Percentiles rank a stretch among this genome's conserved stretches.
phyloP scores from a whole-genome alignment of 2,329 filamentous ascomycete genomes.

The Hyphodiscus sp. region DNA sequence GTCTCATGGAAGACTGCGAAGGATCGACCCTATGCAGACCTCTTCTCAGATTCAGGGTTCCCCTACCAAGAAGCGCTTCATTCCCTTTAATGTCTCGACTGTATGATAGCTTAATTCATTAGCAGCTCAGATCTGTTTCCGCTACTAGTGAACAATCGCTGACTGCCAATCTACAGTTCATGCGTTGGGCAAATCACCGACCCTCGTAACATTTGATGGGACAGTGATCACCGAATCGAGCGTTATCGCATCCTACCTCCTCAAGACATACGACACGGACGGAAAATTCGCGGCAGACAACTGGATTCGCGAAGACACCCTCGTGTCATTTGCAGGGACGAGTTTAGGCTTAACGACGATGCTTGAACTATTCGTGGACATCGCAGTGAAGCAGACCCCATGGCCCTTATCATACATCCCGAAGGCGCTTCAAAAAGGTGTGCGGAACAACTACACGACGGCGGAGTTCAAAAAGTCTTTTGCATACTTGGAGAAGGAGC shows the following conservation, averaged over 20 bases:
- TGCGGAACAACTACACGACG: conserved; percentile 14
- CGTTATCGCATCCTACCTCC: conserved; percentile 29
- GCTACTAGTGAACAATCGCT: conserved; percentile 31
- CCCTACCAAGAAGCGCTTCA: too few species aligned
- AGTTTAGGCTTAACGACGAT: conserved; percentile 20
- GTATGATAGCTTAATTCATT: too few species aligned
- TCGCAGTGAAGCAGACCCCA: conserved; percentile 17
- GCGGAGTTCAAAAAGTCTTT: conserved; percentile 22
- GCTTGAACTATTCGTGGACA: conserved; percentile 24
- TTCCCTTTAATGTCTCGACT: too few species aligned
- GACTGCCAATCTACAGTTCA: conserved; percentile 43
- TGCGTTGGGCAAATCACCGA: conserved; percentile 77
- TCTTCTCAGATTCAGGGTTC: too few species aligned
- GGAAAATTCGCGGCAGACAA: conserved; percentile 25
- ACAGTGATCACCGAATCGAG: conserved; percentile 27
- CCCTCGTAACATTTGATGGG: conserved; percentile 42
- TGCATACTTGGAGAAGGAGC: conserved; percentile 19
- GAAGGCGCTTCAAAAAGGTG: conserved; percentile 10
- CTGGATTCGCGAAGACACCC: conserved; percentile 26
- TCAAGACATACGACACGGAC: conserved; percentile 27
- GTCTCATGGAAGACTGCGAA: too few species aligned
- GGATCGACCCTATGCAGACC: too few species aligned
- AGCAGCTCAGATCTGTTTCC: neutral
- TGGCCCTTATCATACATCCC: conserved; percentile 22
- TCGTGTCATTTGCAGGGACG: conserved; percentile 26